Evolutionary conservation across 345 rosid species (phyloP), one percentile per base, ranked within the genome.

Genomic region (Boechera divaricarpa): DNA sequence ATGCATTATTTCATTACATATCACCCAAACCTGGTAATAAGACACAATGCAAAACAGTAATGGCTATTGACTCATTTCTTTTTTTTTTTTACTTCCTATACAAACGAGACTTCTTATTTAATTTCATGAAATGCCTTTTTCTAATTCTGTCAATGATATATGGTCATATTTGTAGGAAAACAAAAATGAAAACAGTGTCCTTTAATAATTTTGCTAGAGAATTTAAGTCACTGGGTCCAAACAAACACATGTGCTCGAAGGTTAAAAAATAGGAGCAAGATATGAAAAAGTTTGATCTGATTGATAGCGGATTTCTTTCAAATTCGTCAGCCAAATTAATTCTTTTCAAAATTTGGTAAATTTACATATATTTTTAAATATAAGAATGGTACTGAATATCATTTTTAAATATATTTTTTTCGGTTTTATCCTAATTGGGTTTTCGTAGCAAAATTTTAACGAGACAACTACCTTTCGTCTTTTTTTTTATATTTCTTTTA

Each of bases 201-300:
- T 56, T 72, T 48, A 51, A 63, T 70, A 16, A 44, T 65, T 24
- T 57, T 39, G 61, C 69, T 2, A n/a, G 28, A 10, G 42, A 65
- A 72, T 58, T 64, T 21, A 57, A 78, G 38, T 39, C 9, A 10
- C 68, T 70, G 57, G 81, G 81, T 64, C 72, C 73, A 48, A 57
- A 77, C 72, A 65, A 56, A 58, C 77, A 72, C 81, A 72, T 58
- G 81, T 72, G 81, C 73, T 39, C 65, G 49, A 71, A 57, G 61
- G 18, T 48, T 48, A 31, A 35, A 41, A 66, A 65, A 18, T 38
- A 64, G 72, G 60, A 52, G 61, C 45, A 56, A 70, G 45, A 36
- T 64, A 63, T 63, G 18, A 42, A 28, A 74, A 56, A 32, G 65
- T 56, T 65, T 77, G 81, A 77, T 77, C 33, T 71, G 81, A 77